A percentile compares a stretch with the other conserved stretches of the same genome.
phyloP scores from a whole-genome alignment of 371 early-diverging fungal genomes.

The Batrachochytrium dendrobatidis region DNA sequence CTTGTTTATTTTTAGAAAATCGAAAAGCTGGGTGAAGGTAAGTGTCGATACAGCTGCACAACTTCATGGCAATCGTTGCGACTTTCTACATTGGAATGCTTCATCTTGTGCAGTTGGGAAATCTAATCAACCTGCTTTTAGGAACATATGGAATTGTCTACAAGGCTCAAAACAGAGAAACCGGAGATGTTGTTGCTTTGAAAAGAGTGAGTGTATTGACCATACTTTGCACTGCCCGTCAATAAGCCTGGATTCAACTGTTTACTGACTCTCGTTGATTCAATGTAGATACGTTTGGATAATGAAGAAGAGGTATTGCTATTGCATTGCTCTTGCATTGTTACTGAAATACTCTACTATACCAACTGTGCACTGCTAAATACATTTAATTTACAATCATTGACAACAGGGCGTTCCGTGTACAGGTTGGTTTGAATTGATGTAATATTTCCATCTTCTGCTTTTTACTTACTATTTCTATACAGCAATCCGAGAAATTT shows the following conservation, averaged over 20 bases:
- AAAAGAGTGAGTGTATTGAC: constrained; percentile 43
- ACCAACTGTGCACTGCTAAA: not conserved
- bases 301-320: constrained; percentile 41
- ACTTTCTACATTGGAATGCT: too few relatives aligned
- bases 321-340: not conserved
- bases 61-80: too few relatives aligned
- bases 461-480: not conserved
- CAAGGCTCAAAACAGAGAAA: constrained; percentile 85
- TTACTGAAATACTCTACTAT: not conserved
- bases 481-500: constrained; percentile 78
- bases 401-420: constrained; percentile 33
- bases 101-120: too few relatives aligned
- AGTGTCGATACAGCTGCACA: too few relatives aligned
- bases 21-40: not conserved
- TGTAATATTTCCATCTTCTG: not conserved
- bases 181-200: constrained; percentile 92
- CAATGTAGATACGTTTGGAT: constrained; percentile 35
- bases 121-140: not conserved
- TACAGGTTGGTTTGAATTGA: constrained; percentile 17
- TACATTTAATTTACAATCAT: not conserved
- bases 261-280: not conserved
- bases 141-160: constrained; percentile 99
- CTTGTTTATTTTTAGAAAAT: too few relatives aligned
- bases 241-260: not conserved
- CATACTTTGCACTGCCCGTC: not conserved